These are phyloP conservation scores for Tylopilus sp. DNA, from an alignment of 768 basidiomycete species.

Conservation along the genomic window DNA sequence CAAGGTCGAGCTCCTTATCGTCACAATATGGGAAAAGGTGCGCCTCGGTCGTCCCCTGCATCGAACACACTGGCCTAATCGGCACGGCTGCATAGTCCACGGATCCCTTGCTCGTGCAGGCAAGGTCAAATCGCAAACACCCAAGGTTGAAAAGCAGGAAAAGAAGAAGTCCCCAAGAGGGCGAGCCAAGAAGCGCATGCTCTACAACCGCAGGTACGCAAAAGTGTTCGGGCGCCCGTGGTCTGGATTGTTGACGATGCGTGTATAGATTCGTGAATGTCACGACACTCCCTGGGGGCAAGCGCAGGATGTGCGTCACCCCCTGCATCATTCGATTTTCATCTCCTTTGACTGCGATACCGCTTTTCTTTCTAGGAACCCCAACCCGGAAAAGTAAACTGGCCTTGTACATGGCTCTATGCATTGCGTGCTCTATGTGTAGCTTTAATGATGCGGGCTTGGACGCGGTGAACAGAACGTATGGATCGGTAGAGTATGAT, in stretches of 20 bases:
- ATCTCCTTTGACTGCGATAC: constrained; percentile 40
- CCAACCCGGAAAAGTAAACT: constrained; percentile 29
- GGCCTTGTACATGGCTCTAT: constrained; percentile 4
- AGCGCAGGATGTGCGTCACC: constrained; percentile 88
- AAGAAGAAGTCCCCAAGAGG: constrained; percentile 99
- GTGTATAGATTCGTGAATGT: constrained; percentile 83
- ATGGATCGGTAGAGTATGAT: no score
- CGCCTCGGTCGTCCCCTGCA: constrained; percentile 9
- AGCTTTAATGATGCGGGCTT: no score
- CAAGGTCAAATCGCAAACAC: constrained; percentile 98
- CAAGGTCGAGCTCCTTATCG: constrained; percentile 37
- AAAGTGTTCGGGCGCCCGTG: not conserved
- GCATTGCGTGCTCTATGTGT: no score
- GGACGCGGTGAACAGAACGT: no score
- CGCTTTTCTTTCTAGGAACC: constrained; percentile 21
- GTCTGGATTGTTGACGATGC: not conserved
- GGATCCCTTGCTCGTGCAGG: constrained; percentile 99
- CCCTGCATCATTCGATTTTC: constrained; percentile 41
- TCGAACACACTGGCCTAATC: not conserved
- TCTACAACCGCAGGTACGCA: constrained; percentile 89
- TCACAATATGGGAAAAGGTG: constrained; percentile 77
- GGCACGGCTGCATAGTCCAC: constrained; percentile 62
- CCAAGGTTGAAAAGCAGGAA: constrained; percentile 98
- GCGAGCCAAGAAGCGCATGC: constrained; percentile 93
- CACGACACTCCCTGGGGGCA: constrained; percentile 85